Evolutionary conservation across 305 asterid species (phyloP).

Genomic region (Solanum hybrid): DNA sequence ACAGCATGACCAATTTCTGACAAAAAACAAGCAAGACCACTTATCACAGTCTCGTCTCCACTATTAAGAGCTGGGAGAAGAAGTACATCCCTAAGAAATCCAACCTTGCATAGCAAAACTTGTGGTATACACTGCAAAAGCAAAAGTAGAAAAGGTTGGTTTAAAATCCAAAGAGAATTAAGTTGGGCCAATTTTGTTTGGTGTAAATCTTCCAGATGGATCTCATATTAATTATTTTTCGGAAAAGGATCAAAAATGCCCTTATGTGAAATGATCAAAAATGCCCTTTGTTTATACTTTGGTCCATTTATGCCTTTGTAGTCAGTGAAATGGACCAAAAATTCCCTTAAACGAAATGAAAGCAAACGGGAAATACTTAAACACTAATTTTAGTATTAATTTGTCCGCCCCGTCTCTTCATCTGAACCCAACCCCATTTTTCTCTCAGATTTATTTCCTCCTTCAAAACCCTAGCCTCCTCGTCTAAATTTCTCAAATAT

Average conservation of each 20-base stretch:
- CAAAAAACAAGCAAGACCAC: constrained; percentile 79
- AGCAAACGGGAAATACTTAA: neutral
- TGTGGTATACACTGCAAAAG: constrained; percentile 63
- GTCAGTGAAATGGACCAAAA: neutral
- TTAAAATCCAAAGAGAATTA: neutral
- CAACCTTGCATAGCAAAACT: constrained; percentile 60
- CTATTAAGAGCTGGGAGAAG: constrained; percentile 69
- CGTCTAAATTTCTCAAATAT: neutral
- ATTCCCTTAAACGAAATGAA: neutral
- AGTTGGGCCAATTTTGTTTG: neutral
- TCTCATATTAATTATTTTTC: neutral
- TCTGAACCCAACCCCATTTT: neutral
- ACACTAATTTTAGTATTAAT: neutral
- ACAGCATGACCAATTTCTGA: constrained; percentile 96
- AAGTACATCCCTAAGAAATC: constrained; percentile 64
- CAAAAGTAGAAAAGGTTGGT: constrained; percentile 9
- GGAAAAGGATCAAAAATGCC: neutral
- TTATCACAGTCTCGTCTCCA: constrained; percentile 66
- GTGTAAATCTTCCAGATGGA: neutral
- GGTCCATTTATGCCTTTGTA: neutral
- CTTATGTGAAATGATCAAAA: neutral
- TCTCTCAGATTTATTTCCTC: neutral
- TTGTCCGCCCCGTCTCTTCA: neutral
- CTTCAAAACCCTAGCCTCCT: neutral
- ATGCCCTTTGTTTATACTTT: neutral